These are phyloP conservation scores for Apophysomyces variabilis DNA, from an alignment of 371 early-diverging fungal species.

Conservation along the genomic window DNA sequence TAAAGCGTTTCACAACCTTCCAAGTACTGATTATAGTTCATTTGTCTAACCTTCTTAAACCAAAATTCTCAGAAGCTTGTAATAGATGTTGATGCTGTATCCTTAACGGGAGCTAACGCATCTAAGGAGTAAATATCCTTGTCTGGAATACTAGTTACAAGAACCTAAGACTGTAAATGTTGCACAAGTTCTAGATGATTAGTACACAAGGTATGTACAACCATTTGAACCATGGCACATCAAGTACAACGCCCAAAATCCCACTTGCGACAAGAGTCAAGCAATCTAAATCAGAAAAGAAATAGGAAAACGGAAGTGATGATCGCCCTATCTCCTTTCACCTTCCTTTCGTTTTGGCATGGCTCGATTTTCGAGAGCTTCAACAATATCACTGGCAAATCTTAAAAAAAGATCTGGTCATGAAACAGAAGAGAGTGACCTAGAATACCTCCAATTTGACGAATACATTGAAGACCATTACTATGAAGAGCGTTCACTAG, in stretches of 20 bases:
- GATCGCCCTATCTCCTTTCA: neutral
- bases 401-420: neutral
- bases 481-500: constrained; percentile 37
- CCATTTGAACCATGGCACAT: too few species aligned
- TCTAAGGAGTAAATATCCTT: too few species aligned
- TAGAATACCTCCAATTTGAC: neutral
- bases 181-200: too few species aligned
- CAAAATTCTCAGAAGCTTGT: too few species aligned
- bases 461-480: neutral
- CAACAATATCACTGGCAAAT: neutral
- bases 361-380: neutral
- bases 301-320: neutral
- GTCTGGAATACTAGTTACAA: too few species aligned
- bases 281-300: neutral
- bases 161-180: too few species aligned
- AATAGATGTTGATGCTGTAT: too few species aligned
- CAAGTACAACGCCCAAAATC: neutral
- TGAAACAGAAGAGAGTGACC: neutral
- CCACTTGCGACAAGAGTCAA: neutral
- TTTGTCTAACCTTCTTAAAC: too few species aligned
- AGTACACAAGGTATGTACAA: too few species aligned
- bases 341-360: neutral
- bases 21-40: too few species aligned
- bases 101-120: too few species aligned
- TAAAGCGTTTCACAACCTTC: too few species aligned